Percentiles rank a stretch among this genome's conserved stretches.
Evolutionary conservation across 1,139 yeast species (phyloP).

Genomic region (Sugiyamaella novakii): DNA sequence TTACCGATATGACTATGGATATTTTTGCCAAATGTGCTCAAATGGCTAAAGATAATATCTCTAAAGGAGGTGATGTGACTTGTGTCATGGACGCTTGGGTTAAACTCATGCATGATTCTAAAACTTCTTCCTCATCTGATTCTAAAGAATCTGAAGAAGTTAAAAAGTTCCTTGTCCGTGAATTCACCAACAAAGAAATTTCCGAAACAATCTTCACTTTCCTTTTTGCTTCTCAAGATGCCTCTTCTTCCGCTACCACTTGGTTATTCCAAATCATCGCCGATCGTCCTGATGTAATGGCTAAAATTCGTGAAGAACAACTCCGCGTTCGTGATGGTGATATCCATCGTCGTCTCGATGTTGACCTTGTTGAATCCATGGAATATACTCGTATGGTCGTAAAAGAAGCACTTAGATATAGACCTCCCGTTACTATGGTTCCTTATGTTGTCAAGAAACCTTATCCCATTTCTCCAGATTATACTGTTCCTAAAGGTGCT

Average conservation of each 20-base stretch:
- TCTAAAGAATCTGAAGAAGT: constrained; percentile 46
- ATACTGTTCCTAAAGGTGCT: constrained; percentile 94
- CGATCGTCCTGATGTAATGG: constrained; percentile 88
- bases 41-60: constrained; percentile 77
- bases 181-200: constrained; percentile 85
- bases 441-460: constrained; percentile 88
- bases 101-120: constrained; percentile 73
- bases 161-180: constrained; percentile 67
- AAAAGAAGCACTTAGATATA: constrained; percentile 85
- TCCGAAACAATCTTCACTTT: constrained; percentile 96
- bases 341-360: constrained; percentile 58
- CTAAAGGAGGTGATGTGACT: constrained; percentile 72
- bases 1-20: constrained; percentile 92
- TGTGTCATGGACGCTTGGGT: constrained; percentile 98
- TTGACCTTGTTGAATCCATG: constrained; percentile 83
- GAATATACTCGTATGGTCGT: constrained; percentile 85
- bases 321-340: constrained; percentile 78
- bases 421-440: constrained; percentile 98
- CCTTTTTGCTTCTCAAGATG: constrained; percentile 96
- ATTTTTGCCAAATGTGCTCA: constrained; percentile 87
- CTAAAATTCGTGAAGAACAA: constrained; percentile 89
- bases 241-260: constrained; percentile 95
- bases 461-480: constrained; percentile 78
- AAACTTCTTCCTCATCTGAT: constrained; percentile 40
- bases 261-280: constrained; percentile 97